Percentiles rank a stretch among this genome's conserved stretches.
Evolutionary conservation across 305 asterid genomes (phyloP).

Genomic region (Fraxinus paxiana): DNA sequence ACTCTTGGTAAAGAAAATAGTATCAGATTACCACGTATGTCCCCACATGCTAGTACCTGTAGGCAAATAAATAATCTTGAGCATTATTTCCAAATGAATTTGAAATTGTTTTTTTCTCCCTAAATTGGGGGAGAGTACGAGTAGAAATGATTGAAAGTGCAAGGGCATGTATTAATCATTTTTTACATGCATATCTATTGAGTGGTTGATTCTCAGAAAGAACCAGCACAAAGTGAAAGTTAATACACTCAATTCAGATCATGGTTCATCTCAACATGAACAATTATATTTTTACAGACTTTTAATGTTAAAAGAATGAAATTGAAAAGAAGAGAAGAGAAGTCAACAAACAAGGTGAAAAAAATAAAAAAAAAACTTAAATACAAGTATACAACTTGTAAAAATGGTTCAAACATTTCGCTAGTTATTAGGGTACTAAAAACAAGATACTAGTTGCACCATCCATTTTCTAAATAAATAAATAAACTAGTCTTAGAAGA

Average conservation of each 20-base stretch:
- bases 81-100: neutral
- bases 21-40: conserved; percentile 82
- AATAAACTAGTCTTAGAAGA: conserved; percentile 3
- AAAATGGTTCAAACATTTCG: neutral
- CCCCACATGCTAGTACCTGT: conserved; percentile 91
- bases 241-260: neutral
- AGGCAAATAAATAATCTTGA: conserved; percentile 22
- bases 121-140: neutral
- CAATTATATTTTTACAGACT: neutral
- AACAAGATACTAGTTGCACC: neutral
- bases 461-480: neutral
- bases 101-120: neutral
- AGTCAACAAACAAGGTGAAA: conserved; percentile 8
- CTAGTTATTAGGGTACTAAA: neutral
- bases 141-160: neutral
- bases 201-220: neutral
- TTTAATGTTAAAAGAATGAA: conserved; percentile 9
- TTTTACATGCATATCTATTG: neutral
- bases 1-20: conserved; percentile 57
- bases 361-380: neutral
- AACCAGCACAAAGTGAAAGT: neutral
- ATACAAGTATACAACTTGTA: neutral
- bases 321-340: conserved; percentile 1
- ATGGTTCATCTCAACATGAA: conserved; percentile 21
- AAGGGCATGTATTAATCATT: neutral